These are phyloP conservation scores for Ensete ventricosum DNA, from an alignment of 176 grass and related monocot genomes.

Conservation along the genomic window DNA sequence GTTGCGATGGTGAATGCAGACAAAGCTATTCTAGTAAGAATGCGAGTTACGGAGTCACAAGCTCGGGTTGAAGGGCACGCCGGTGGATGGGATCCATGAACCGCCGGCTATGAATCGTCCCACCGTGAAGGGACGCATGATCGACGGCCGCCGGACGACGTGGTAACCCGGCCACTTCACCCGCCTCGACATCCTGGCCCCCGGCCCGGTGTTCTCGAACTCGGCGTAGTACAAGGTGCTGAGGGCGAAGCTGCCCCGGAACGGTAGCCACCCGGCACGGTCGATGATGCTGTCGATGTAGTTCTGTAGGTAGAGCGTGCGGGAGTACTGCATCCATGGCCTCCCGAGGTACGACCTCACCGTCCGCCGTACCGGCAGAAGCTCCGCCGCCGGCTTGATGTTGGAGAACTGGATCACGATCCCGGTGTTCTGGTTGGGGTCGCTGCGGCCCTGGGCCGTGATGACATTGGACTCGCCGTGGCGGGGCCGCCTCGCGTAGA, in stretches of 20 bases:
- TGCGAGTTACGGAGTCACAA: too few species aligned
- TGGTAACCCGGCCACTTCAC: conserved; percentile 3
- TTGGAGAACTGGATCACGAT: background rate
- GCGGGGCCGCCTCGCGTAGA: background rate
- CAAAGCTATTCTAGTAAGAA: too few species aligned
- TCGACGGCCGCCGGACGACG: background rate
- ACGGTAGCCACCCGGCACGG: background rate
- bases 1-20: too few species aligned
- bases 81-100: too few species aligned
- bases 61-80: too few species aligned
- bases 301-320: background rate
- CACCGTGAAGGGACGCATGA: background rate
- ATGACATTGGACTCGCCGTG: background rate
- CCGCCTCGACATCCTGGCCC: background rate
- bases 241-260: background rate
- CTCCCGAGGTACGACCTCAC: background rate
- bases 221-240: conserved; percentile 3
- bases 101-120: background rate
- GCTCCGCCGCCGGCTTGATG: background rate
- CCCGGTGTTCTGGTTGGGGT: background rate
- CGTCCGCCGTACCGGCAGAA: background rate
- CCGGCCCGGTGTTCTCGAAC: background rate
- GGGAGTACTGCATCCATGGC: conserved; percentile 4
- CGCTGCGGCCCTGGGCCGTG: background rate
- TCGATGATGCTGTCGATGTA: background rate